phyloP scores from a whole-genome alignment of 2,329 filamentous ascomycete species.

The Aureobasidium subglaciale region DNA sequence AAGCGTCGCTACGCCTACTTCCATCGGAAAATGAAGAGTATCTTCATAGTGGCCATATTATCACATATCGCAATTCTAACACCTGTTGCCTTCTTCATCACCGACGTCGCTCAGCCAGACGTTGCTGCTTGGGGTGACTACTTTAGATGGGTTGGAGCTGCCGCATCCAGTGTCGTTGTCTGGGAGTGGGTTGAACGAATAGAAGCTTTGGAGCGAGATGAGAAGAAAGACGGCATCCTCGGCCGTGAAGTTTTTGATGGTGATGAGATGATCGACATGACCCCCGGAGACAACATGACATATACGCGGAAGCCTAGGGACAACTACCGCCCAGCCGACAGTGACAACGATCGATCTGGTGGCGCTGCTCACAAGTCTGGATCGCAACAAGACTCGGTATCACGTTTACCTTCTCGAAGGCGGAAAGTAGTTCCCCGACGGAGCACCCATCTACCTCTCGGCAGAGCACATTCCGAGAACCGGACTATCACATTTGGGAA shows the following conservation, averaged over 20 bases:
- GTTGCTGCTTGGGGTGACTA: conserved; percentile 93
- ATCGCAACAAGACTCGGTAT: conserved; percentile 18
- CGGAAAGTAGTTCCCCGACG: conserved; percentile 21
- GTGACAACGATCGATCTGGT: conserved; percentile 22
- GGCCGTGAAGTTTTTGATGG: conserved; percentile 89
- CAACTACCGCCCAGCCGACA: conserved; percentile 19
- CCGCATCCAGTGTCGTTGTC: conserved; percentile 89
- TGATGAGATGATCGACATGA: conserved; percentile 78
- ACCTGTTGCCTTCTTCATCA: conserved; percentile 85
- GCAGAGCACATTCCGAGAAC: conserved; percentile 25
- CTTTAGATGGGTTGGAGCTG: conserved; percentile 91
- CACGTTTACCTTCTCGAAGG: conserved; percentile 20
- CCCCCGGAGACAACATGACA: conserved; percentile 50
- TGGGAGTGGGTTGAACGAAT: conserved; percentile 98
- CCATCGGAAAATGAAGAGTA: conserved; percentile 84
- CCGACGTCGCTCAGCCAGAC: conserved; percentile 78
- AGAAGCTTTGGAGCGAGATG: conserved; percentile 82
- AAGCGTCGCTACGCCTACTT: conserved; percentile 89
- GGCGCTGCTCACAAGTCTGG: conserved; percentile 20
- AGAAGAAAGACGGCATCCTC: conserved; percentile 87
- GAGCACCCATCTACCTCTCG: conserved; percentile 26
- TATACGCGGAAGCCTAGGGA: conserved; percentile 26
- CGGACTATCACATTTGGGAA: conserved; percentile 19
- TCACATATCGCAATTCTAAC: conserved; percentile 78
- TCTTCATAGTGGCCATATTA: conserved; percentile 69